Base-by-base conservation (phyloP, 192 early-diverging fungal genomes). In the Linnemannia hyalina region DNA sequence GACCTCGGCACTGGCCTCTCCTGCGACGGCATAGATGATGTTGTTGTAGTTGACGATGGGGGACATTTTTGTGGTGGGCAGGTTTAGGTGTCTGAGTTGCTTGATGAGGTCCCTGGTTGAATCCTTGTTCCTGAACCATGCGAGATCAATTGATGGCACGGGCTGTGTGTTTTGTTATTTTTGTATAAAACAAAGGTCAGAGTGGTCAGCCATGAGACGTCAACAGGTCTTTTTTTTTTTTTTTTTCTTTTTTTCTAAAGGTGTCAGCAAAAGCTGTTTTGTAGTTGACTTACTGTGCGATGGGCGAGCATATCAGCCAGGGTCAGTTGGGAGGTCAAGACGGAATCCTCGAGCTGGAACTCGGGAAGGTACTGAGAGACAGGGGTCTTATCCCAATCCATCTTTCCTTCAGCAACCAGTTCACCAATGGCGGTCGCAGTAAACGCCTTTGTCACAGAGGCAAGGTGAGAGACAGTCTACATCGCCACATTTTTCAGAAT, bases 351-450 rank as follows among this genome's bases (percentile, higher is more conserved):
- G 7, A 78, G 35, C 10, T 71, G 10, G 63, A 77, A 73, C 65
- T 83, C 76, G 23, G 82, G 82, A 5, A 83, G 76, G 35, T 78
- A 83, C 32, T 74, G 44, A 26, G 52, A 70, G 29, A 83, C 82
- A 1, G 82, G 82, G 9, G 82, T 83, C 52, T 75, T 69, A 44
- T 78, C 68, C 82, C 82, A 83, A 63, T 83, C 82, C 32, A 83
- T 40, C 52, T 83, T 83, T 47, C 76, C 82, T 47, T 78, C 76
- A 10, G 82, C 82, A 13, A 83, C 82, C 52, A 83, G 49, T 35
- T 83, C 82, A 35, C 82, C 82, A 22, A 83, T 83, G n/a, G 76
- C 70, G 18, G 82, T 68, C 8, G 82, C 76, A 20, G 82, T 83
- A 26, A 83, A 78, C 7, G 82, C 55, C 68, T 83, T 83, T 63